These are phyloP conservation scores for Sporopachydermia quercuum DNA, from an alignment of 805 yeast genomes.

Conservation along the genomic window DNA sequence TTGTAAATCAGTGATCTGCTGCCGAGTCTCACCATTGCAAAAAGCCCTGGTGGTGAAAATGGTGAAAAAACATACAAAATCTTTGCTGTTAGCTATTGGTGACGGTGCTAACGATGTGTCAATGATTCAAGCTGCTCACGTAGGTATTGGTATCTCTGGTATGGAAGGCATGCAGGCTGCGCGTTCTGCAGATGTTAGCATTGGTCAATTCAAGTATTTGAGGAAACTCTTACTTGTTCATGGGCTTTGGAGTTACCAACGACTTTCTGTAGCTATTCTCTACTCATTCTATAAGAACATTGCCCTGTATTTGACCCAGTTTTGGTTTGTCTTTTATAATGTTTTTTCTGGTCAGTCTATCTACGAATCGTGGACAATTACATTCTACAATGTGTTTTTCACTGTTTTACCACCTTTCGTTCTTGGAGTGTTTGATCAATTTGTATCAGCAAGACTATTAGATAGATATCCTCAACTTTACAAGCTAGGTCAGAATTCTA, in stretches of 20 bases:
- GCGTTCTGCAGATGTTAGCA: slow-evolving; percentile 91
- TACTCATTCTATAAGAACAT: slow-evolving; percentile 94
- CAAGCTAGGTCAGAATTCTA: slow-evolving; percentile 77
- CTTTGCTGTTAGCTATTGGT: slow-evolving; percentile 80
- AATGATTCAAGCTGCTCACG: slow-evolving; percentile 99
- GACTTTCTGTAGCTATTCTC: slow-evolving; percentile 82
- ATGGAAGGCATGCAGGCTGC: slow-evolving; percentile 99
- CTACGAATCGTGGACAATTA: slow-evolving; percentile 95
- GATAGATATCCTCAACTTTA: slow-evolving; percentile 89
- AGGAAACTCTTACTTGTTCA: slow-evolving; percentile 78
- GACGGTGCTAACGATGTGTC: slow-evolving; percentile 99
- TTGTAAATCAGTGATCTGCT: slow-evolving; percentile 94
- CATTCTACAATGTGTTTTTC: slow-evolving; percentile 87
- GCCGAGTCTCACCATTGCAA: slow-evolving; percentile 95
- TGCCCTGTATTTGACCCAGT: slow-evolving; percentile 93
- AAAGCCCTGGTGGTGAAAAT: slow-evolving; percentile 91
- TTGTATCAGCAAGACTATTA: slow-evolving; percentile 76
- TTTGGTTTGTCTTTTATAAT: slow-evolving; percentile 91
- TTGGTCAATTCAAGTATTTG: slow-evolving; percentile 86
- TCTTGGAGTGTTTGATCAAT: slow-evolving; percentile 92
- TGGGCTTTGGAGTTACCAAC: slow-evolving; percentile 95
- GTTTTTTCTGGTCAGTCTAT: slow-evolving; percentile 92
- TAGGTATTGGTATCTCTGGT: slow-evolving; percentile 97
- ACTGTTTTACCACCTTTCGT: slow-evolving; percentile 94
- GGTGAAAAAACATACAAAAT: slow-evolving; percentile 68